phyloP scores from a whole-genome alignment of 805 yeast genomes.

The Candida arabinofermentans region DNA sequence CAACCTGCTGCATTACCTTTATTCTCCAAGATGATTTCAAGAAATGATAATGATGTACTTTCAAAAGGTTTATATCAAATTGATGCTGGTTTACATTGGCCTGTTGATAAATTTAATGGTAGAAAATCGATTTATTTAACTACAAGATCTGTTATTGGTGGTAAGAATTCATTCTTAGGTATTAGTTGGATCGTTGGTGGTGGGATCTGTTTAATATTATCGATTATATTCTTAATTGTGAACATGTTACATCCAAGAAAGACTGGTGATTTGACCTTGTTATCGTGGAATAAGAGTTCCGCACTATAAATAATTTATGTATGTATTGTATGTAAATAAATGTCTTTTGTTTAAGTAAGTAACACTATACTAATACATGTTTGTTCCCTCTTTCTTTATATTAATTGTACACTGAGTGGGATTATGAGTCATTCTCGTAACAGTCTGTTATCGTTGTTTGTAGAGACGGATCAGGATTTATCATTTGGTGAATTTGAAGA shows the following conservation, averaged over 20 bases:
- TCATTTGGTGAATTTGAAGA: neutral
- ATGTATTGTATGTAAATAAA: too few relatives aligned
- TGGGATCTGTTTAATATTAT: slow-evolving; percentile 58
- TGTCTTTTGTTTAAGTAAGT: too few relatives aligned
- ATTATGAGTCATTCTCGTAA: too few relatives aligned
- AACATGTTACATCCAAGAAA: slow-evolving; percentile 65
- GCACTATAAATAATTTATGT: slow-evolving; percentile 9
- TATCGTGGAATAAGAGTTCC: slow-evolving; percentile 61
- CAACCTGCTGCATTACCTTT: slow-evolving; percentile 70
- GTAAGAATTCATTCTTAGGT: slow-evolving; percentile 71
- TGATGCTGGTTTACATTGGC: slow-evolving; percentile 71
- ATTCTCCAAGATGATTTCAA: slow-evolving; percentile 60
- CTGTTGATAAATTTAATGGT: slow-evolving; percentile 66
- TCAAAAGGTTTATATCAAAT: slow-evolving; percentile 60
- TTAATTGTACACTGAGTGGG: too few relatives aligned
- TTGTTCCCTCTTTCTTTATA: too few relatives aligned
- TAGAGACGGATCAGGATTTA: neutral
- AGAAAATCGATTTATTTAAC: slow-evolving; percentile 62
- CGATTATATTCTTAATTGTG: slow-evolving; percentile 46
- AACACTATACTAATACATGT: too few relatives aligned
- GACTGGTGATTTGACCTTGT: slow-evolving; percentile 63
- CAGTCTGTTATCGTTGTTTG: neutral
- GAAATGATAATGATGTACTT: slow-evolving; percentile 56
- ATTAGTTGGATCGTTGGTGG: slow-evolving; percentile 74
- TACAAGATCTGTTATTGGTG: slow-evolving; percentile 72